Evolutionary conservation across 805 yeast genomes (phyloP).

Genomic region (Ogataea ramenticola): DNA sequence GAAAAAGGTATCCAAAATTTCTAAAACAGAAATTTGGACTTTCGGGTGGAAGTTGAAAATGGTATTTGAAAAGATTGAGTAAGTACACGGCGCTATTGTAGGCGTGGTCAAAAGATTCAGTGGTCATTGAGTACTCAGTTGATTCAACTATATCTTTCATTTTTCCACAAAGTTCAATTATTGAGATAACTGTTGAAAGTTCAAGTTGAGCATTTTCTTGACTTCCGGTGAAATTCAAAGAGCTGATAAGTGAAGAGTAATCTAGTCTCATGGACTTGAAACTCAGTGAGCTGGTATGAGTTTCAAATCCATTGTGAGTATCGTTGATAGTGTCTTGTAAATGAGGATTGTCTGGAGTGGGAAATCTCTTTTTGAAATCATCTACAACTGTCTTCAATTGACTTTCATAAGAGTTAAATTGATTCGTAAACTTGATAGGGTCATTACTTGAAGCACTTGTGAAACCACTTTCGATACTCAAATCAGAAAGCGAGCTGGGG

Average conservation of each 20-base stretch:
- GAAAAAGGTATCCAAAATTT: constrained; percentile 18
- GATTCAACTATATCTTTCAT: constrained; percentile 7
- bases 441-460: neutral
- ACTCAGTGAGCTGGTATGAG: neutral
- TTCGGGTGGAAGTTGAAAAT: constrained; percentile 18
- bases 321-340: neutral
- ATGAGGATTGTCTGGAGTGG: too few relatives aligned
- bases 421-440: too few relatives aligned
- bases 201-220: constrained; percentile 10
- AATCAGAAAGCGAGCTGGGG: neutral
- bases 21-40: constrained; percentile 19
- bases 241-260: neutral
- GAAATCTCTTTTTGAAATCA: too few relatives aligned
- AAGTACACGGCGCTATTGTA: neutral
- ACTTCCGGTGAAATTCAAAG: neutral
- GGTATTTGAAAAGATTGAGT: constrained; percentile 16
- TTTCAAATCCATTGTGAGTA: too few relatives aligned
- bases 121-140: neutral
- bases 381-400: too few relatives aligned
- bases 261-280: neutral
- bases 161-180: constrained; percentile 12
- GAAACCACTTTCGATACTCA: neutral
- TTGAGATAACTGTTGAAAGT: constrained; percentile 18
- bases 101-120: neutral
- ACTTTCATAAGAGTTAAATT: too few relatives aligned